phyloP scores from a whole-genome alignment of 345 rosid species.

The Dipteronia dyeriana region DNA sequence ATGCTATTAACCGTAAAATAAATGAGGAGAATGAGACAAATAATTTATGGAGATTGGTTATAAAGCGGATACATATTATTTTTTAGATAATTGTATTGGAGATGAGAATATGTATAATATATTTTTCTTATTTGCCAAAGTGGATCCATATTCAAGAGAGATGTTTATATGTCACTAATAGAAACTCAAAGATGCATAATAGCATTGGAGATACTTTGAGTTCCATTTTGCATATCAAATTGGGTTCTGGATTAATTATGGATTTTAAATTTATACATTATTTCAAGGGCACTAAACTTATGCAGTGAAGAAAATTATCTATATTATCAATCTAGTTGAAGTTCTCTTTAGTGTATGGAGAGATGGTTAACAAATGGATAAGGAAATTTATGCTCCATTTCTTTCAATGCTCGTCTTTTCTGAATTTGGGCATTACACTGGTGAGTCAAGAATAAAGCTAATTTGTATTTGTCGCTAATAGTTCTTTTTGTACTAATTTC shows the following conservation, averaged over 20 bases:
- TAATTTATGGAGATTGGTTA: no score
- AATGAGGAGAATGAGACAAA: no score
- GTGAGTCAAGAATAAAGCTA: background rate
- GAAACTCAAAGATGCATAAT: no score
- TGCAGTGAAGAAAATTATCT: background rate
- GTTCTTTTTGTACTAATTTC: conserved; percentile 2
- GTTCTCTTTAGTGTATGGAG: background rate
- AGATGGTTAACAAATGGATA: background rate
- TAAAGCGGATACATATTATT: no score
- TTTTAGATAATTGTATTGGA: no score
- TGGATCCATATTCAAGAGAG: no score
- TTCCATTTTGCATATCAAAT: background rate
- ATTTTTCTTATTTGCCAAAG: no score
- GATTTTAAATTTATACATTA: background rate
- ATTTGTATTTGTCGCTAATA: background rate
- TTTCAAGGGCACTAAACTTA: background rate
- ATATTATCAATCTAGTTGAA: background rate
- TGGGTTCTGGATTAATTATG: background rate
- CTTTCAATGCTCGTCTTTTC: background rate
- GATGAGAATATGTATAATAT: no score
- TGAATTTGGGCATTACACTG: background rate
- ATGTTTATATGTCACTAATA: no score
- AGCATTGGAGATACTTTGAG: background rate
- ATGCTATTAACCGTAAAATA: no score
- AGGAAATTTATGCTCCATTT: background rate